A percentile compares a stretch with the other conserved stretches of the same genome.
These are phyloP conservation scores for Pulicaria dysenterica DNA, from an alignment of 129 eudicot species.

Conservation along the genomic window DNA sequence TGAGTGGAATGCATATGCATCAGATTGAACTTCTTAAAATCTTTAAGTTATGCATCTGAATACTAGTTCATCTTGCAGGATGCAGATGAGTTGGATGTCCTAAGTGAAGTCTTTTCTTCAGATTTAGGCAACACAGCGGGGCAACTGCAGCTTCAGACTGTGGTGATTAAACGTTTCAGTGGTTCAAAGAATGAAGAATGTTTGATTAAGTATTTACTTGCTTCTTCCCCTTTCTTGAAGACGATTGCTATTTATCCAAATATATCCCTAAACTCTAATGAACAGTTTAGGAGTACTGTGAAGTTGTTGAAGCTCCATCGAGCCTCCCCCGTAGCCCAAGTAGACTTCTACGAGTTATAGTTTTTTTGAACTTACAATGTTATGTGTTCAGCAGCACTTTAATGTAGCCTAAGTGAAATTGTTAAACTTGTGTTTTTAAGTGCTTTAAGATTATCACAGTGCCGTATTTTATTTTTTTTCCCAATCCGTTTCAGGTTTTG, in stretches of 20 bases:
- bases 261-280: no score
- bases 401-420: no score
- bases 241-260: neutral
- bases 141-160: neutral
- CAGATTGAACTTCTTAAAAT: neutral
- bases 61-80: neutral
- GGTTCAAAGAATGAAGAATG: conserved; percentile 6
- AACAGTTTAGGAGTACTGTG: neutral
- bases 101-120: neutral
- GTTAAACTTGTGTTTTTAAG: no score
- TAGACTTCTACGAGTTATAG: neutral
- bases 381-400: no score
- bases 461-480: no score
- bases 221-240: conserved; percentile 10
- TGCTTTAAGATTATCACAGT: no score
- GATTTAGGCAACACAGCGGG: neutral
- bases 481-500: no score
- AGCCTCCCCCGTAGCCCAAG: conserved; percentile 2
- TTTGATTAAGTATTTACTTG: conserved; percentile 13
- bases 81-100: neutral
- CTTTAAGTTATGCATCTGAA: neutral
- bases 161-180: neutral
- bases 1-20: neutral
- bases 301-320: neutral
- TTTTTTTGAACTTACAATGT: neutral